Conservation (phyloP, 257 asterid species). For the Verbena officinalis region DNA sequence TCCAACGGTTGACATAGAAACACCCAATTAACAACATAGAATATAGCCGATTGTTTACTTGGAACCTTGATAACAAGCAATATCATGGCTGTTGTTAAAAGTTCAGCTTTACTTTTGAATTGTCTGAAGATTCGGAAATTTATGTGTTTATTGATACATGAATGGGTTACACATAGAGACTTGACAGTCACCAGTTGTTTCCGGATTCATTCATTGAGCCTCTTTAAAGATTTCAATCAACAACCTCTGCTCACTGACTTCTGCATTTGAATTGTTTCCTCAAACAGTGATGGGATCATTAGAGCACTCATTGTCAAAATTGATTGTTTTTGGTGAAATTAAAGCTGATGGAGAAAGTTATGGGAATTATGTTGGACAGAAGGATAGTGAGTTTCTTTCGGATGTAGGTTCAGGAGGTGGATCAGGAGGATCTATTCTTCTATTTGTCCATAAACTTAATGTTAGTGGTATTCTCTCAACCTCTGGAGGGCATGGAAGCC, state of each 20-base stretch:
- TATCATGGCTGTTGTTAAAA: background rate
- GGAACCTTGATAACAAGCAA: constrained; percentile 24
- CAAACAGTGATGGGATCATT: constrained; percentile 82
- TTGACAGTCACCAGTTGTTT: background rate
- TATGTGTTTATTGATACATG: background rate
- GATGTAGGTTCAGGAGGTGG: constrained; percentile 84
- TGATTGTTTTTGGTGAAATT: constrained; percentile 68
- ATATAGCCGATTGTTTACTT: constrained; percentile 4
- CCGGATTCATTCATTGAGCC: constrained; percentile 4
- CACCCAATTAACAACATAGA: background rate
- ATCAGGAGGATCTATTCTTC: constrained; percentile 92
- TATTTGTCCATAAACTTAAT: constrained; percentile 63
- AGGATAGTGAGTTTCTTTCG: constrained; percentile 41
- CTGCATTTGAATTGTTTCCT: constrained; percentile 29
- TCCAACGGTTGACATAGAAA: background rate
- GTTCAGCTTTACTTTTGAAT: constrained; percentile 2
- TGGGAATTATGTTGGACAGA: constrained; percentile 42
- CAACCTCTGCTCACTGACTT: constrained; percentile 13
- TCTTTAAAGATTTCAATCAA: background rate
- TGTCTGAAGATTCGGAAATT: background rate
- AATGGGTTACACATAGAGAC: constrained; percentile 16
- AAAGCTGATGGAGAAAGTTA: constrained; percentile 80
- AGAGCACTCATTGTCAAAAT: constrained; percentile 68
- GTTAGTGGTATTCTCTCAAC: constrained; percentile 60
- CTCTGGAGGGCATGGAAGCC: constrained; percentile 81